Base-by-base conservation (phyloP, 768 basidiomycete genomes). In the Suillus paluster region DNA sequence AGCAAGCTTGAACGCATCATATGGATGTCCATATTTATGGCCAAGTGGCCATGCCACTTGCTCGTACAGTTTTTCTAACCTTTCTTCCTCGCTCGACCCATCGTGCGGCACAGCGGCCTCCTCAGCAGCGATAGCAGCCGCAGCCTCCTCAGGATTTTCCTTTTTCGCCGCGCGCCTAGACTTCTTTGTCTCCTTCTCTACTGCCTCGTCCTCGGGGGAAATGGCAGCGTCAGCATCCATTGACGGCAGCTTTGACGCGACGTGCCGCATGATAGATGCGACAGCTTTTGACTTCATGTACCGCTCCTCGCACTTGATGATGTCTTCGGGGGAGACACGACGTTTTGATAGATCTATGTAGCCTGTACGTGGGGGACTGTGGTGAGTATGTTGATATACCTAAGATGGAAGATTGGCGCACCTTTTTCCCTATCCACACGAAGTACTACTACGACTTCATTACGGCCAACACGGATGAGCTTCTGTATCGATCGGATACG, bases 401-500 rank as follows among this genome's bases (percentile, higher is more conserved):
- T 30, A 25, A n/a, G 33, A 50, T 45, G 25, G 4, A 38, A 42
- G 14, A 27, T 21, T 39, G 25, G 72, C 84, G 62, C 57, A 93
- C 95, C 97, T 81, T 99, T 99, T 79, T 99, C 97, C 76, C 97
- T 97, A 83, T 99, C 97, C 27, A 99, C 97, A 66, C 97, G 84
- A 59, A 99, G 87, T 0, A 98, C 97, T 66, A 99, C 96, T 63
- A 99, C 97, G 64, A 98, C 97, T 73, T 99, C 97, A 75, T 99
- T 99, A 70, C 97, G 85, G 23, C 97, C 97, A 9, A 99, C 95
- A 39, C 96, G 84, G 75, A 99, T 99, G 62, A 99, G 86, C 76
- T 99, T 99, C 76, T 99, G 97, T 34, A 99, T 97, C 8, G 94
- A 96, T 67, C 97, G 79, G 70, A 99, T 99, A 71, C 97, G 97